Base-by-base conservation (phyloP, 2,329 filamentous ascomycete genomes). In the Pseudohalonectria lignicola region DNA sequence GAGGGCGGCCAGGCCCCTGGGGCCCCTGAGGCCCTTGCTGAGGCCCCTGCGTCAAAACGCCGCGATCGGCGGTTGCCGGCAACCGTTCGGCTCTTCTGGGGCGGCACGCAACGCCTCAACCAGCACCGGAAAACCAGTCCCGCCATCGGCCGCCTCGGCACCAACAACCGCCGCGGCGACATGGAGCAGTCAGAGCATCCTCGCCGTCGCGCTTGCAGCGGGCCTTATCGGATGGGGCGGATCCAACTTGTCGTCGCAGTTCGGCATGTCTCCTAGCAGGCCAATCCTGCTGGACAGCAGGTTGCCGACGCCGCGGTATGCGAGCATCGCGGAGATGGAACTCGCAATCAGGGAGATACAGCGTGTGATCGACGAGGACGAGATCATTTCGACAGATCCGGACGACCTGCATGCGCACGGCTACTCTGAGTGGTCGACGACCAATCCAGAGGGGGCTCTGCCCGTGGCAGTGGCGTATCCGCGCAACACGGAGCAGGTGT, bases 371-470 rank as follows among this genome's bases (percentile, higher is more conserved):
- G 54, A 56, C 34, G 49, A 62, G 13, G 66, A 74, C 35, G 74
- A 78, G 43, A 67, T 76, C 33, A 71, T 81, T 29, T 79, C 74
- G 9, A 77, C 64, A 0, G 76, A 81, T 39, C 64, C 73, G 0
- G 76, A 81, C 12, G 75, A 79, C 46, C 58, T 81, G 31, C 63
- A 66, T 31, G 62, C 64, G 4, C 76, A 81, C 47, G 76, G 76
- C n/a, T 80, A 79, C 53, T 81, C 76, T 3, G 74, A 77, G 49
- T 81, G 76, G 76, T 79, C 76, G 2, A 71, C 74, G 0, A 65
- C 64, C 15, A 80, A 81, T 49, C 68, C 73, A 1, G 71, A 78
- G 19, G 61, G 60, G 3, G n/a, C n/a, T n/a, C 62, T 79, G 12
- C 76, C 76, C 0, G 74, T 80, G 7, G 76, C 76, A 2, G 76